Percentiles rank a stretch among this genome's conserved stretches.
Evolutionary conservation across 2,329 filamentous ascomycete species (phyloP).

Genomic region (Fusarium penzigii): DNA sequence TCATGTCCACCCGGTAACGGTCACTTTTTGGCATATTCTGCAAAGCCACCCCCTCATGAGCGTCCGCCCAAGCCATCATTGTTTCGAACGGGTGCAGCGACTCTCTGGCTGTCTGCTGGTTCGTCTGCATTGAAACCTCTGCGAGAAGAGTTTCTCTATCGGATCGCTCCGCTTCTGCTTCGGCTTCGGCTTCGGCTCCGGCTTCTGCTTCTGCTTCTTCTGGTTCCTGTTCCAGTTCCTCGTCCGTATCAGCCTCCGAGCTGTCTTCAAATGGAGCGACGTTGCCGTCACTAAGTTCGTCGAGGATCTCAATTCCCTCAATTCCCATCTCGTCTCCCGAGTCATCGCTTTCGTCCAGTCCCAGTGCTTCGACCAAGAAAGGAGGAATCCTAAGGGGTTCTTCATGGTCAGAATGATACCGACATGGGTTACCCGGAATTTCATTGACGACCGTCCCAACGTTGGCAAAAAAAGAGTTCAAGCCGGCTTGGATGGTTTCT

Average conservation of each 20-base stretch:
- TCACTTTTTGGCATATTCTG: neutral
- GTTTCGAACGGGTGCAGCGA: neutral
- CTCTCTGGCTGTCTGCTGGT: no score
- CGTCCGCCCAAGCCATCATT: neutral
- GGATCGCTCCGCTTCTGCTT: conserved; percentile 12
- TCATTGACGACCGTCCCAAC: conserved; percentile 25
- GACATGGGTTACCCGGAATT: conserved; percentile 35
- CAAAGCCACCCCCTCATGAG: neutral
- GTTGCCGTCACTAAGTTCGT: neutral
- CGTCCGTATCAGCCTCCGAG: conserved; percentile 18
- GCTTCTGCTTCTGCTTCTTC: conserved; percentile 23
- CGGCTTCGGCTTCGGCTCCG: conserved; percentile 17
- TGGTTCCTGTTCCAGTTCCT: conserved; percentile 16
- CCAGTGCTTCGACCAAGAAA: no score
- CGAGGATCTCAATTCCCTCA: conserved; percentile 12
- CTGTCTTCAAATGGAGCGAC: conserved; percentile 10
- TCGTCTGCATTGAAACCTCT: conserved; percentile 3
- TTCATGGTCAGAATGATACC: conserved; percentile 1
- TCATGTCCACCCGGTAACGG: conserved; percentile 32
- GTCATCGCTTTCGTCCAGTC: no score
- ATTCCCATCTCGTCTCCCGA: conserved; percentile 3
- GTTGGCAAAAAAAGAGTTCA: conserved; percentile 28
- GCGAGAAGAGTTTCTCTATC: conserved; percentile 19
- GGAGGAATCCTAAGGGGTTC: no score
- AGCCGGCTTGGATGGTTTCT: conserved; percentile 18